Evolutionary conservation across 2,329 filamentous ascomycete genomes (phyloP).

Genomic region (Arthrobotrys sphaeroides): DNA sequence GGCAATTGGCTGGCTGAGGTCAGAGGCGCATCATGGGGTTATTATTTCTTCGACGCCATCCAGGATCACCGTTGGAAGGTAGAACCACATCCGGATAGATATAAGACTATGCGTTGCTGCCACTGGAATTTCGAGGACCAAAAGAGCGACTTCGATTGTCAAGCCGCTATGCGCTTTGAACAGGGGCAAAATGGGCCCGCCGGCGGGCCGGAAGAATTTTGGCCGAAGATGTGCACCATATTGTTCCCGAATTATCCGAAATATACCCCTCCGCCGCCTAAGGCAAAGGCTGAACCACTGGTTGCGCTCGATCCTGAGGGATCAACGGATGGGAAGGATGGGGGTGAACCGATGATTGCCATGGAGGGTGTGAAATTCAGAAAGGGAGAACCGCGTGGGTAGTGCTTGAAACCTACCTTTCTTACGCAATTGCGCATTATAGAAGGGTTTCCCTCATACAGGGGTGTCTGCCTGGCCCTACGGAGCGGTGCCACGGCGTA

Average conservation of each 20-base stretch:
- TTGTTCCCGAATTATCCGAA: slow-evolving; percentile 22
- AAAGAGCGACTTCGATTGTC: neutral
- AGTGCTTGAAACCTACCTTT: too few species aligned
- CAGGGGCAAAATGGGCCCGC: too few species aligned
- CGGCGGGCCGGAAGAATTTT: slow-evolving; percentile 8
- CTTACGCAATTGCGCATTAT: too few species aligned
- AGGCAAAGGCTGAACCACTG: neutral
- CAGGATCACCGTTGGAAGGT: neutral
- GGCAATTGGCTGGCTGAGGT: slow-evolving; percentile 2
- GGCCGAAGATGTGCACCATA: neutral
- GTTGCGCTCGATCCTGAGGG: neutral
- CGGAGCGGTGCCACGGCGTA: too few species aligned
- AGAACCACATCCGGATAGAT: neutral
- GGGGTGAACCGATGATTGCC: too few species aligned
- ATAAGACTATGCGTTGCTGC: slow-evolving; percentile 14
- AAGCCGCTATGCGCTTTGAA: neutral
- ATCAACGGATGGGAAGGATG: too few species aligned
- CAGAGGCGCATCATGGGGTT: neutral
- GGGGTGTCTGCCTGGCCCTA: too few species aligned
- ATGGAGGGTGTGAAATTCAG: too few species aligned
- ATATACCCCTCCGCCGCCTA: too few species aligned
- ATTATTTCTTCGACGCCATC: slow-evolving; percentile 15
- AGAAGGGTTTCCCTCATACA: too few species aligned
- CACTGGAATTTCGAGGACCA: neutral
- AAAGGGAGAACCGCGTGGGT: too few species aligned